Base-by-base conservation (phyloP, 1,284 basidiomycete species). In the Trametes pubescens region DNA sequence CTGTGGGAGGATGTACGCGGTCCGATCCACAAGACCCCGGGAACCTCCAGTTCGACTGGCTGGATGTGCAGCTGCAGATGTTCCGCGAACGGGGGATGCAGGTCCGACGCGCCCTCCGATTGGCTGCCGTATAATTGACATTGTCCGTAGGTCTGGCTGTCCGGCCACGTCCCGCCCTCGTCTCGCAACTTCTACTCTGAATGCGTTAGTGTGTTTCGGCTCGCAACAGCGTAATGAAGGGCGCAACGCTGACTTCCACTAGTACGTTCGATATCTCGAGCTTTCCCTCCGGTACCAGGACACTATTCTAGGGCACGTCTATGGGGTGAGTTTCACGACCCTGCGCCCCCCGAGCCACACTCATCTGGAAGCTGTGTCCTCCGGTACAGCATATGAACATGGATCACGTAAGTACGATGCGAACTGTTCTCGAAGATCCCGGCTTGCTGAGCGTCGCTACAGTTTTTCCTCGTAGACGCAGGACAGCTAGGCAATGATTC, bases 221-320 rank as follows among this genome's bases (percentile, higher is more conserved):
- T 59, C 57, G 62, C 61, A 61, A 59, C 54, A 66, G 53, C 56
- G 58, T 24, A 48, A 35, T 57, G 59, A 43, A 46, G 51, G 32
- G 46, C 47, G 55, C 49, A 55, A 48, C 22, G 54, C 65, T 68
- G 62, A 63, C 64, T 68, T 65, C 52, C 52, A 59, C 51, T 74
- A 94, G 91, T 90, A 92, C 75, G 82, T 90, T 65, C 86, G 91
- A 55, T 98, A 96, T 75, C 89, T 88, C 26, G 93, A 96, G 74
- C 78, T 97, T 60, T 84, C 91, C 21, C 79, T 97, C 65, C 81
- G 92, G 61, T 97, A 87, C 78, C 95, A 97, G 76, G 95, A 96
- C 76, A 96, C 93, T 8, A 92, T 98, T 66, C 82, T 98, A 29
- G 95, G 94, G 0, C 94, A 96, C 78, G 81, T 96, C 43, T 98